phyloP scores from a whole-genome alignment of 2,329 filamentous ascomycete species.

The Diaporthe citri region DNA sequence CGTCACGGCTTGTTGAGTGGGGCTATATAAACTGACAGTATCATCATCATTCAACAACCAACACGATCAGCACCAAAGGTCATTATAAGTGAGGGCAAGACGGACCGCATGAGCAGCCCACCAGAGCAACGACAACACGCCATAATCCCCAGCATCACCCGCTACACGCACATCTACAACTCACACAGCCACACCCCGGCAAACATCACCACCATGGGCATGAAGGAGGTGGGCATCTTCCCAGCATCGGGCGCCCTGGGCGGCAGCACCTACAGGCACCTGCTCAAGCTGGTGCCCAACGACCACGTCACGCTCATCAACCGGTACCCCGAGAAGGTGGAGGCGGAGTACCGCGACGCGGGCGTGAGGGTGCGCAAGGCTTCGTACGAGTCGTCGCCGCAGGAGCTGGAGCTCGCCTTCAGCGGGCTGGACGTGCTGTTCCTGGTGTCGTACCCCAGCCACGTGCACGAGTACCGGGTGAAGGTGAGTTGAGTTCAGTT shows the following conservation, averaged over 20 bases:
- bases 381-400: constrained; percentile 60
- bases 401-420: constrained; percentile 61
- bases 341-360: constrained; percentile 52
- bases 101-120: constrained; percentile 7
- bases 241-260: constrained; percentile 67
- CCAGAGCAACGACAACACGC: neutral
- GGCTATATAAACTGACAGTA: neutral
- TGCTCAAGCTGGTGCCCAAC: constrained; percentile 58
- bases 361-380: constrained; percentile 64
- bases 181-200: neutral
- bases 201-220: constrained; percentile 34
- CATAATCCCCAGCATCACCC: constrained; percentile 1
- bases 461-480: constrained; percentile 59
- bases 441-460: constrained; percentile 66
- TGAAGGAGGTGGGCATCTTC: constrained; percentile 58
- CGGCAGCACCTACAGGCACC: constrained; percentile 61
- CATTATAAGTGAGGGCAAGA: neutral
- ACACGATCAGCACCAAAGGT: neutral
- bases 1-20: neutral
- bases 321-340: constrained; percentile 57
- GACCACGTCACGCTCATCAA: constrained; percentile 61
- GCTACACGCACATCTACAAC: constrained; percentile 14
- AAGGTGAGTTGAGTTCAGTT: constrained; percentile 47
- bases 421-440: constrained; percentile 63
- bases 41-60: no score